Conservation (phyloP, 805 yeast species). For the Ogataea methylovora region DNA sequence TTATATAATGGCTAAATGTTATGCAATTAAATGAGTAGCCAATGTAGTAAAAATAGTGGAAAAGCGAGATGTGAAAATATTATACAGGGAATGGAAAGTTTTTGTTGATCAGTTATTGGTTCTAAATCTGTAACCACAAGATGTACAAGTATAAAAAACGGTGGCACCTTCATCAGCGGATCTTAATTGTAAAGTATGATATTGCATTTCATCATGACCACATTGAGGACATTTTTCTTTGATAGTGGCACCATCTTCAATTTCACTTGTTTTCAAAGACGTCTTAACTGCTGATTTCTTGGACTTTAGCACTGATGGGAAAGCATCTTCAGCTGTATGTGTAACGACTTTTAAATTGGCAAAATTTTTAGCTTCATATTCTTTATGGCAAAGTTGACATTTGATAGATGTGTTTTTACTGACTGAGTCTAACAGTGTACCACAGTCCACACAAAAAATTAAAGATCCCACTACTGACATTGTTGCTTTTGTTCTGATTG, state of each 20-base stretch:
- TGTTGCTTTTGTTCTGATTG: too few relatives aligned
- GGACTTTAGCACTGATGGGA: conserved; percentile 76
- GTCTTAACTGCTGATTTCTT: conserved; percentile 92
- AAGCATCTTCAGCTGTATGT: conserved; percentile 83
- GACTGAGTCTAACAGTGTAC: conserved; percentile 74
- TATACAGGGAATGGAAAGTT: too few relatives aligned
- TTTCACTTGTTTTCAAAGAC: conserved; percentile 61
- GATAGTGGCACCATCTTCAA: conserved; percentile 93
- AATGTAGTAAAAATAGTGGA: too few relatives aligned
- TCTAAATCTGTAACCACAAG: conserved; percentile 89
- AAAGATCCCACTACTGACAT: conserved; percentile 97
- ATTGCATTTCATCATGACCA: conserved; percentile 97
- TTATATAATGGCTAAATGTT: too few relatives aligned
- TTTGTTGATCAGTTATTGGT: conserved; percentile 65
- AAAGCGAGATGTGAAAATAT: neutral
- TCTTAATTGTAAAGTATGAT: conserved; percentile 92
- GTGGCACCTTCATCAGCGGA: conserved; percentile 99
- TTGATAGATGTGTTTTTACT: conserved; percentile 39
- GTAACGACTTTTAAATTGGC: conserved; percentile 82
- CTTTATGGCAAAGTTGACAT: conserved; percentile 45
- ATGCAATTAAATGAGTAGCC: too few relatives aligned
- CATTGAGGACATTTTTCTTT: conserved; percentile 98
- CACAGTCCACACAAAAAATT: conserved; percentile 90
- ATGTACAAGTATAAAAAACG: conserved; percentile 92
- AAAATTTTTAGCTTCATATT: conserved; percentile 42